Evolutionary conservation across 371 early-diverging fungal genomes (phyloP).

Genomic region (Dichotomocladium elegans): DNA sequence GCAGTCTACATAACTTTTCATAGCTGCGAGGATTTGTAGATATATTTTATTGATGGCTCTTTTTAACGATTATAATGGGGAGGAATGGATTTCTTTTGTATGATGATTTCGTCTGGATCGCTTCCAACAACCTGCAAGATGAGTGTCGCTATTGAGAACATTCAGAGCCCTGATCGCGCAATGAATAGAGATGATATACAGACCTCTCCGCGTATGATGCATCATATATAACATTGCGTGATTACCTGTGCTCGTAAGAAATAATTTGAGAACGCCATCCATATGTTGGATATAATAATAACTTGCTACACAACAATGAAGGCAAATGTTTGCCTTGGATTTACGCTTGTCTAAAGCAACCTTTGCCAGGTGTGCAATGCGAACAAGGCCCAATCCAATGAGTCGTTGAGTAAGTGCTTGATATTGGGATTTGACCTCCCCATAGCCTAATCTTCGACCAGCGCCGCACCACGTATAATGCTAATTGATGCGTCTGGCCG

Average conservation of each 20-base stretch:
- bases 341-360: conserved; percentile 17
- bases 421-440: conserved; percentile 20
- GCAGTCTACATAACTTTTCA: no score
- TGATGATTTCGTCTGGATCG: no score
- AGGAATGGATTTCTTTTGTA: no score
- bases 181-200: conserved; percentile 22
- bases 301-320: conserved; percentile 7
- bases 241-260: conserved; percentile 15
- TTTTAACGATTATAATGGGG: no score
- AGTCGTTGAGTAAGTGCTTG: conserved; percentile 16
- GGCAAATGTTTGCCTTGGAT: conserved; percentile 6
- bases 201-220: conserved; percentile 9
- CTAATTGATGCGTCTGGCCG: conserved; percentile 23
- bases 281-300: conserved; percentile 4
- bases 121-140: conserved; percentile 15
- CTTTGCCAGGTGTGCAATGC: conserved; percentile 12
- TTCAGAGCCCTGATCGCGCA: conserved; percentile 14
- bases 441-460: conserved; percentile 13
- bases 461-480: conserved; percentile 12
- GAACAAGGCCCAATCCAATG: conserved; percentile 13
- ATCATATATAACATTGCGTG: conserved; percentile 19
- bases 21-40: no score
- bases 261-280: conserved; percentile 2
- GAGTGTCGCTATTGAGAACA: conserved; percentile 10
- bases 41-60: no score